A percentile compares a stretch with the other conserved stretches of the same genome.
Evolutionary conservation across 768 basidiomycete genomes (phyloP).

Genomic region (Boletellus emodensis): DNA sequence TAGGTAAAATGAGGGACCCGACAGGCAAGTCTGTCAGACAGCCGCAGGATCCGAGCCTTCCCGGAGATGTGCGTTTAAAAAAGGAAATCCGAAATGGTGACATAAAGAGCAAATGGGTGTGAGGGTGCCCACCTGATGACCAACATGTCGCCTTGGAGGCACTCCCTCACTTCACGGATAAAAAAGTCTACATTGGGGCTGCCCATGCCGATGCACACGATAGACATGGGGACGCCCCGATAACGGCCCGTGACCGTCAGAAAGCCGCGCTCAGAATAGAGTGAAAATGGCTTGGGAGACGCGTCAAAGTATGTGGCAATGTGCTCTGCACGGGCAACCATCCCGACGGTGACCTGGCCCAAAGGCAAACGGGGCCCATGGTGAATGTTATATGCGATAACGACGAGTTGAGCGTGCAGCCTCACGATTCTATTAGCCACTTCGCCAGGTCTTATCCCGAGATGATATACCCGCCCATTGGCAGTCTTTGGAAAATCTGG

Average conservation of each 20-base stretch:
- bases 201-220: conserved; percentile 84
- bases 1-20: conserved; percentile 73
- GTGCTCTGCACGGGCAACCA: conserved; percentile 58
- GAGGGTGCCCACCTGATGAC: conserved; percentile 40
- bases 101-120: neutral
- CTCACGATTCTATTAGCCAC: conserved; percentile 77
- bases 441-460: conserved; percentile 70
- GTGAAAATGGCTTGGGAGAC: conserved; percentile 53
- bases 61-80: neutral
- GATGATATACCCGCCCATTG: conserved; percentile 74
- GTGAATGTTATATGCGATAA: neutral
- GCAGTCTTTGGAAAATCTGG: conserved; percentile 74
- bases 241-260: conserved; percentile 67
- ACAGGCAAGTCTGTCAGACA: conserved; percentile 64
- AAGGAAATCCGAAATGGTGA: neutral
- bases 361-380: conserved; percentile 1
- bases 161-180: conserved; percentile 75
- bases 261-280: conserved; percentile 74
- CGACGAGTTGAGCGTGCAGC: neutral
- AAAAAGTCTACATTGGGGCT: conserved; percentile 82
- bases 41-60: conserved; percentile 80
- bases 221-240: conserved; percentile 58
- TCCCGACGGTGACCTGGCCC: conserved; percentile 67
- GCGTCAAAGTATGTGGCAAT: conserved; percentile 61
- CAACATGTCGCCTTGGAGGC: conserved; percentile 57